phyloP scores from a whole-genome alignment of 2,329 filamentous ascomycete genomes.

The Gnomoniopsis smithogilvyi region DNA sequence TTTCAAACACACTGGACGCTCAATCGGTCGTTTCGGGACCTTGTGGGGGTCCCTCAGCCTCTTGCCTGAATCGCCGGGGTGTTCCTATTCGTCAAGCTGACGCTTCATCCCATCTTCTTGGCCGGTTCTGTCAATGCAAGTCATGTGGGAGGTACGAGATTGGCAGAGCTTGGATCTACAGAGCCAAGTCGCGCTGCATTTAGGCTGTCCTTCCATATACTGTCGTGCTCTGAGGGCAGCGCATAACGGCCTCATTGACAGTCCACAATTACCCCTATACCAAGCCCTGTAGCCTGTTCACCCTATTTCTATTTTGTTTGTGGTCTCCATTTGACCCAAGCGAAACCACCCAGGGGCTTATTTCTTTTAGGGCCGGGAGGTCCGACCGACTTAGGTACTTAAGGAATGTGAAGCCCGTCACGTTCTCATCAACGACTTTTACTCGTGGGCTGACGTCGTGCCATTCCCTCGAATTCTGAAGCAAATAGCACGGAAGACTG shows the following conservation, averaged over 20 bases:
- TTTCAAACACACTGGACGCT: background rate
- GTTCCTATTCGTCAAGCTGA: background rate
- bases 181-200: constrained; percentile 7
- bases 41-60: background rate
- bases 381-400: background rate
- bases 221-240: background rate
- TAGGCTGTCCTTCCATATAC: background rate
- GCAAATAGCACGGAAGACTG: background rate
- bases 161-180: constrained; percentile 12
- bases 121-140: background rate
- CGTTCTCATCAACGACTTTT: background rate
- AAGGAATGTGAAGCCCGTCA: constrained; percentile 5
- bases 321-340: constrained; percentile 1
- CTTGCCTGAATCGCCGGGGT: background rate
- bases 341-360: background rate
- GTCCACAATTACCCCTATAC: background rate
- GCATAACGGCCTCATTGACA: too few species aligned
- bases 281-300: background rate
- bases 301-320: constrained; percentile 8
- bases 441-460: constrained; percentile 13
- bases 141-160: background rate
- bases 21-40: background rate
- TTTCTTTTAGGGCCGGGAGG: background rate
- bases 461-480: constrained; percentile 7
- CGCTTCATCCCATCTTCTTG: background rate